These are phyloP conservation scores for Carex scoparia DNA, from an alignment of 176 grass and related monocot species.

Conservation along the genomic window DNA sequence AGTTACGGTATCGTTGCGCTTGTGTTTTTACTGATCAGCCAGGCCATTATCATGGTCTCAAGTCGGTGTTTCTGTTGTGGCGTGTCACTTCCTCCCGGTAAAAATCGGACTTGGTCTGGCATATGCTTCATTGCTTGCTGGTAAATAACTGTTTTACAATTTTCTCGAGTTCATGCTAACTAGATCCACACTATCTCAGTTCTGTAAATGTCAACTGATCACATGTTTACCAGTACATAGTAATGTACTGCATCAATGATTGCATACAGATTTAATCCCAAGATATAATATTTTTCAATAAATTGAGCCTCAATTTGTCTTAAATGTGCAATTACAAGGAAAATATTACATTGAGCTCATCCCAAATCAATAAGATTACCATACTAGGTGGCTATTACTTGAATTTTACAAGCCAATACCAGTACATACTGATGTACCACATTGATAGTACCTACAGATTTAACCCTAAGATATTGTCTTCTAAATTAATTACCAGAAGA, in stretches of 20 bases:
- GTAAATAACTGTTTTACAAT: conserved; percentile 20
- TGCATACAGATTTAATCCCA: too few relatives aligned
- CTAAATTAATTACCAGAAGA: background rate
- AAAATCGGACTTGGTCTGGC: conserved; percentile 44
- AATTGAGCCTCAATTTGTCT: background rate
- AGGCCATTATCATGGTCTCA: conserved; percentile 44
- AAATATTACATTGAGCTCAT: background rate
- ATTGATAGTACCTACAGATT: background rate
- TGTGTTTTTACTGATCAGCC: conserved; percentile 47
- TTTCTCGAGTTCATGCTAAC: background rate
- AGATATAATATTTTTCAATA: background rate
- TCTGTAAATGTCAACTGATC: background rate
- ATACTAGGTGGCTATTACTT: background rate
- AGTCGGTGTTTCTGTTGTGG: conserved; percentile 92
- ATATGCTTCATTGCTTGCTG: conserved; percentile 68
- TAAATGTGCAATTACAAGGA: background rate
- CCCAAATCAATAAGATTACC: background rate
- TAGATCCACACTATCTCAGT: background rate
- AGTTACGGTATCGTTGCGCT: conserved; percentile 59
- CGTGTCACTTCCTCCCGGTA: conserved; percentile 40
- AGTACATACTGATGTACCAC: background rate
- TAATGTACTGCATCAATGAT: too few relatives aligned
- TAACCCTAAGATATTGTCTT: background rate
- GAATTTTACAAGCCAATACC: background rate
- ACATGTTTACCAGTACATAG: too few relatives aligned